Evolutionary conservation across 768 basidiomycete genomes (phyloP), one percentile per base, ranked within the genome.

Genomic region (Serpula lacrymans): DNA sequence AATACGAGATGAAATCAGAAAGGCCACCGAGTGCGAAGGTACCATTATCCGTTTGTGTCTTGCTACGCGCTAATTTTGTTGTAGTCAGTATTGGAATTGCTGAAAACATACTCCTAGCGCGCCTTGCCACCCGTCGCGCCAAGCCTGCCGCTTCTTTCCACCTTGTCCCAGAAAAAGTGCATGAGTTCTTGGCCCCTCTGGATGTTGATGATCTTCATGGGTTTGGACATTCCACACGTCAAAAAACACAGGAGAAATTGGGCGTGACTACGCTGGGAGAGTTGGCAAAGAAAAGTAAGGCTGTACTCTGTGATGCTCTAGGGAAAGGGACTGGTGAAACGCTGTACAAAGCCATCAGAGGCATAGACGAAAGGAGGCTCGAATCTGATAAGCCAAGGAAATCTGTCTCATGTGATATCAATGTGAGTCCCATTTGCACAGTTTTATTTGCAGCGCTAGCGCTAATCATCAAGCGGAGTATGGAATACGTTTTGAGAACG

Each of bases 351-450:
- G 89, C 81, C 0, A 60, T 94, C 12, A 72, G 89, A 13, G 96
- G 96, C 0, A 69, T 92, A 20, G 96, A 98, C 51, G 76, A 86
- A 24, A 76, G 79, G 39, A 76, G 76, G 43, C 64, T 98, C 31
- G 87, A 91, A 57, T 82, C 80, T 24, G 85, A 90, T 57, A 90
- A 91, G 55, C 78, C 83, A 36, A 71, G 95, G 51, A 93, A 92
- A 60, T 89, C 85, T 5, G 91, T 99, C 14, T 91, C 88, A 9
- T 93, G 89, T 43, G 95, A 97, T 57, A 88, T 97, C 53, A 99
- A 92, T 53, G 93, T 94, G 50, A 57, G 90, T 74, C 6, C 26
- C 23, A 7, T 23, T 11, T 17, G 17, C n/a, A 29, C 28, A 18
- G 33, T 10, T 6, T 24, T 28, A 9, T n/a, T 29, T 37, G 13